Conservation (phyloP, 441 rosid genomes). For the Gossypium gossypioides region DNA sequence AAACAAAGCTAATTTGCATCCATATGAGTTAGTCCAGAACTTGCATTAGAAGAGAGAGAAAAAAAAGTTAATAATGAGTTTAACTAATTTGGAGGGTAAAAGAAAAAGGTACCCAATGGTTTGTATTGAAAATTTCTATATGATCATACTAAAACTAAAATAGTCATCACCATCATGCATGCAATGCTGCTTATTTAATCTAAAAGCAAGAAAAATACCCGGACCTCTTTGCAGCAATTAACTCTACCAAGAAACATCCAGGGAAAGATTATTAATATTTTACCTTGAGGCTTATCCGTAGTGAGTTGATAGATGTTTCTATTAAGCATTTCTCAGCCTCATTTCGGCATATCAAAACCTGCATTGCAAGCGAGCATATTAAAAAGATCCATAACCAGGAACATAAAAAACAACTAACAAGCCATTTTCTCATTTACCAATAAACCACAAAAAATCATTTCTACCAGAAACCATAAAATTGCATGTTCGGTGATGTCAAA, state of each 20-base stretch:
- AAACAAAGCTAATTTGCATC: too few relatives aligned
- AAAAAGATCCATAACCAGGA: background rate
- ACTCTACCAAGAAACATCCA: background rate
- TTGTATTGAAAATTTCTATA: background rate
- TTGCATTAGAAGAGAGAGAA: too few relatives aligned
- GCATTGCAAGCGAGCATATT: slow-evolving; percentile 12
- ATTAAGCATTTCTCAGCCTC: slow-evolving; percentile 93
- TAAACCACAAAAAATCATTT: background rate
- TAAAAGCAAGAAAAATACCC: background rate
- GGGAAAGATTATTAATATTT: slow-evolving; percentile 14
- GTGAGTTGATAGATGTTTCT: slow-evolving; percentile 89
- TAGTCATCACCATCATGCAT: background rate
- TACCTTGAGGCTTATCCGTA: slow-evolving; percentile 92
- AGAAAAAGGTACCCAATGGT: background rate
- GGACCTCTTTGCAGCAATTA: background rate
- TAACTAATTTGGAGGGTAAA: background rate
- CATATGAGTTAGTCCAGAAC: too few relatives aligned
- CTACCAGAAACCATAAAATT: background rate
- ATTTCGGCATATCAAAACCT: slow-evolving; percentile 89
- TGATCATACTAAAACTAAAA: background rate
- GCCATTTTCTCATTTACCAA: background rate
- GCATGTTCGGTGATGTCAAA: background rate
- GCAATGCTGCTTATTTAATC: background rate
- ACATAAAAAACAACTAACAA: background rate
- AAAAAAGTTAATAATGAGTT: background rate